Evolutionary conservation across 139 green algal genomes (phyloP).

Genomic region (Chlorella sorokiniana): DNA sequence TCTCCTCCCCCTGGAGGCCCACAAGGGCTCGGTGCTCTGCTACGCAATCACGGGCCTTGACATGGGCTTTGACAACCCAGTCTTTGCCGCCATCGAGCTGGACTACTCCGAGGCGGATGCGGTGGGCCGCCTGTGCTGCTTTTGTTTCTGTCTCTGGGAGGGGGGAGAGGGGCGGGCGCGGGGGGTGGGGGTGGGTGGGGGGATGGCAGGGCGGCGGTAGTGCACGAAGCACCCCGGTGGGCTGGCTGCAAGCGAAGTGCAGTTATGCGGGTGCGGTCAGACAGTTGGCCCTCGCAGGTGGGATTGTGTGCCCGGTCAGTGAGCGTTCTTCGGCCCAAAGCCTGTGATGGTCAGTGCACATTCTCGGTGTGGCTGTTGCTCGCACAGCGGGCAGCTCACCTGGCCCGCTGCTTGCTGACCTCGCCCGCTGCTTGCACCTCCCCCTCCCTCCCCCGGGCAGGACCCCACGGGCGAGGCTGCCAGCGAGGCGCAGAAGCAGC

Average conservation of each 20-base stretch:
- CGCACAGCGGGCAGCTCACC: no score
- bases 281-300: no score
- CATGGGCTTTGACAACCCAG: conserved; percentile 98
- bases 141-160: not conserved
- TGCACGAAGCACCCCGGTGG: no score
- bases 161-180: not conserved
- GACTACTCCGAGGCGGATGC: conserved; percentile 96
- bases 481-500: conserved; percentile 91
- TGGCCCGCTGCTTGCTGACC: not conserved
- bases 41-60: conserved; percentile 90
- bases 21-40: conserved; percentile 79
- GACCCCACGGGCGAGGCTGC: conserved; percentile 88
- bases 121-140: conserved; percentile 44
- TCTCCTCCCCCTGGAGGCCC: conserved; percentile 95
- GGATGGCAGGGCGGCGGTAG: no score
- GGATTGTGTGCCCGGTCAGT: not conserved
- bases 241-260: no score
- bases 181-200: not conserved
- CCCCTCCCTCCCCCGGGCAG: conserved; percentile 35
- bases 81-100: conserved; percentile 98
- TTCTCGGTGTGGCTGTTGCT: no score
- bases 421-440: not conserved
- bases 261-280: no score
- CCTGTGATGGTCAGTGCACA: no score
- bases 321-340: no score